Evolutionary conservation across 306 rosid genomes (phyloP).

Genomic region (Dicorynia guianensis): DNA sequence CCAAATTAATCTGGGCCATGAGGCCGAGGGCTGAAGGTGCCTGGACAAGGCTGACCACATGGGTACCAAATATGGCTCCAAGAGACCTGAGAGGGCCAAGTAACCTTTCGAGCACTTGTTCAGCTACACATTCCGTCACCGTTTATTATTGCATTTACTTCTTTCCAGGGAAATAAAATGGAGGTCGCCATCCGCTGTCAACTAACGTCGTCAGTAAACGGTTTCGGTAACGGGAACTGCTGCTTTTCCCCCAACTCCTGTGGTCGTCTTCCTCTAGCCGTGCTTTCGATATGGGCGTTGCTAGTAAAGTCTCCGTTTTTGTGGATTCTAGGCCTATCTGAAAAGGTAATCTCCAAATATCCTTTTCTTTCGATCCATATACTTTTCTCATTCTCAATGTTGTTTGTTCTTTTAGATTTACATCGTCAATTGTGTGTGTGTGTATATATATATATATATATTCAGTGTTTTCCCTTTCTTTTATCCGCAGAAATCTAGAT

Average conservation of each 20-base stretch:
- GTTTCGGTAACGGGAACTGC: constrained; percentile 8
- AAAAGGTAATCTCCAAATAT: constrained; percentile 27
- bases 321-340: constrained; percentile 30
- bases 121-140: constrained; percentile 14
- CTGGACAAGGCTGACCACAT: background rate
- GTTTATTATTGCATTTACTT: background rate
- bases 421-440: background rate
- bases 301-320: constrained; percentile 13
- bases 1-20: too few relatives aligned
- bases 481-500: background rate
- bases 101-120: background rate
- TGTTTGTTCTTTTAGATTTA: background rate
- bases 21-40: too few relatives aligned
- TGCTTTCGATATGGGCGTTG: constrained; percentile 9
- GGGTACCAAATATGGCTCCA: background rate
- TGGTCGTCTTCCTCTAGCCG: background rate
- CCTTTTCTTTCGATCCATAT: background rate
- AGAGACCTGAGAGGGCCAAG: background rate
- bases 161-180: background rate
- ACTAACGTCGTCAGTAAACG: constrained; percentile 35
- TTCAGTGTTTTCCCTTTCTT: background rate
- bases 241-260: constrained; percentile 5
- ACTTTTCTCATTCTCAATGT: background rate
- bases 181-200: background rate
- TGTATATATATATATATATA: too few relatives aligned